Evolutionary conservation across 208 protist genomes (phyloP), one percentile per base, ranked within the genome.

Genomic region (Vickermania spadyakhi): DNA sequence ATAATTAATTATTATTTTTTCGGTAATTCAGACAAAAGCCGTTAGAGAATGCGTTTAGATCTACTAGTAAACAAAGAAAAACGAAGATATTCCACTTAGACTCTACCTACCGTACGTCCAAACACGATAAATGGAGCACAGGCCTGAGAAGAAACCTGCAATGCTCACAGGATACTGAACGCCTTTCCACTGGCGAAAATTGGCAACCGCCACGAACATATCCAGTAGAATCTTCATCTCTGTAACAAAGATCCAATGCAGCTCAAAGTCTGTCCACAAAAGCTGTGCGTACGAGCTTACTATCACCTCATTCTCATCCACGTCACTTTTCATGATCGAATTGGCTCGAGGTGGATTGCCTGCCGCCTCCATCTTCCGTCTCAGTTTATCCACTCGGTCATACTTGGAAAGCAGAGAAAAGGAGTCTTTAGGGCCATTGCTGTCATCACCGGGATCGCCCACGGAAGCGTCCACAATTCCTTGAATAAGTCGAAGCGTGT

Each of bases 171-270:
- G 58, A 0, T 82, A 81, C 58, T 87, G 77, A 23, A 77, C 63
- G 28, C 62, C 60, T 41, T 85, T 81, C 82, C 82, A 95, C 1
- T 56, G 57, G 13, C 67, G 62, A 42, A 89, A 21, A 52, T 79
- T 81, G 27, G 80, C 79, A 7, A 77, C 62, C 14, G 84, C 88
- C 0, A 95, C 88, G 62, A 95, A 95, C 49, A 92, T 83, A 64
- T 95, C 88, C 28, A 91, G 68, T 22, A 95, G 68, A 25, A 95
- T 73, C 59, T 95, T 95, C 11, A 78, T 70, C 64, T 95, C 74
- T 5, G 88, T 95, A 5, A 95, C 84, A 63, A 73, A 91, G 60
- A 92, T 83, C 85, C 88, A 95, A 59, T 95, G 88, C 31, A 95
- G 72, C 58, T 91, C 88, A 70, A 92, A 92, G 64, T 95, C 84